These are phyloP conservation scores for Massariosphaeria phaeospora DNA, from an alignment of 495 filamentous ascomycete genomes.

Conservation along the genomic window DNA sequence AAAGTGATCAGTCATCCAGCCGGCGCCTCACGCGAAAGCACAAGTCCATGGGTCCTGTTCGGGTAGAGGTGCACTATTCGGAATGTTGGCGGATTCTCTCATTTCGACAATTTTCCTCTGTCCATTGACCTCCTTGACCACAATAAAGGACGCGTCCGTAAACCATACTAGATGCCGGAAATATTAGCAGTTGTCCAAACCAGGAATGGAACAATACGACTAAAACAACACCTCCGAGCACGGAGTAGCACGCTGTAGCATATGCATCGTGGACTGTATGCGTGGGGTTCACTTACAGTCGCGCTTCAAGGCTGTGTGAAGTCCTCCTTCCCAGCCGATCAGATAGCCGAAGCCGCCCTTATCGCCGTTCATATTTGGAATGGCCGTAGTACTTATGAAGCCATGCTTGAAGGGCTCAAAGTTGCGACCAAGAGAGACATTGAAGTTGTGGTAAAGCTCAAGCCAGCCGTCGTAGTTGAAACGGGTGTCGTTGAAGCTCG, in stretches of 20 bases:
- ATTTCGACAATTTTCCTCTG: slow-evolving; percentile 23
- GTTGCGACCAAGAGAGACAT: slow-evolving; percentile 15
- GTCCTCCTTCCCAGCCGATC: slow-evolving; percentile 28
- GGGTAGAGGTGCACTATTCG: slow-evolving; percentile 14
- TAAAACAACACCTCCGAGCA: too few species aligned
- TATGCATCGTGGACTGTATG: too few species aligned
- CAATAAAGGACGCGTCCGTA: slow-evolving; percentile 23
- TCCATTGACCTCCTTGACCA: slow-evolving; percentile 16
- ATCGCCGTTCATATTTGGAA: slow-evolving; percentile 21
- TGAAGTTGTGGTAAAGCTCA: slow-evolving; percentile 17
- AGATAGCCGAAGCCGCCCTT: slow-evolving; percentile 23
- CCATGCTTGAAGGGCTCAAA: slow-evolving; percentile 25
- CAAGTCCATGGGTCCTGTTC: slow-evolving; percentile 9
- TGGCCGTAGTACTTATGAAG: slow-evolving; percentile 13
- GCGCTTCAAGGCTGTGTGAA: not conserved
- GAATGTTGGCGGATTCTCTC: slow-evolving; percentile 27
- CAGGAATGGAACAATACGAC: too few species aligned
- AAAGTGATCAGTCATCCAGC: too few species aligned
- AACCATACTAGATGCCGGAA: too few species aligned
- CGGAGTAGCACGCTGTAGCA: too few species aligned
- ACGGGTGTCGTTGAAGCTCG: slow-evolving; percentile 26
- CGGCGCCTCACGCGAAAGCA: slow-evolving; percentile 5
- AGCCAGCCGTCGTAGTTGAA: slow-evolving; percentile 26
- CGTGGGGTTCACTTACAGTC: too few species aligned
- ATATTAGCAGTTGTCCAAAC: too few species aligned